Evolutionary conservation across 2,329 filamentous ascomycete species (phyloP), one percentile per base, ranked within the genome.

Genomic region (Tolypocladium paradoxum): DNA sequence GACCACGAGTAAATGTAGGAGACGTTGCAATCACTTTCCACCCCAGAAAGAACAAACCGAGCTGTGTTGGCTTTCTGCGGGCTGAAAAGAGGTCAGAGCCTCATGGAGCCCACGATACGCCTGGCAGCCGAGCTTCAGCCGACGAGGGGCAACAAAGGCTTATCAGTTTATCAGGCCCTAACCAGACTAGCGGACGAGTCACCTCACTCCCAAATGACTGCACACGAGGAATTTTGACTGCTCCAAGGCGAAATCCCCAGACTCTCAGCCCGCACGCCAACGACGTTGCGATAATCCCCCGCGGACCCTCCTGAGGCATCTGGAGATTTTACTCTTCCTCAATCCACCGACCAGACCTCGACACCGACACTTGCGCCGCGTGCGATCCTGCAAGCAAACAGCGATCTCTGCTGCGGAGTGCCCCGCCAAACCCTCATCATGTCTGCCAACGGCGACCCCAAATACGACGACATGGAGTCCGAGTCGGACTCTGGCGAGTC

Each of bases 381-480:
- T 34, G 22, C 50, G 40, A 33, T 31, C 24, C n/a, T 33, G 33
- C 22, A 49, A 47, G 27, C 43, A 4, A 47, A 31, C 43, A 12
- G 18, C 48, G 18, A 24, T 14, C n/a, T 4, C 31, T 38, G 34
- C 53, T 34, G 49, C 46, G 6, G 53, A 62, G 54, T 65, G 64
- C 66, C 65, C 66, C 65, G 62, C 66, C 57, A 52, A 52, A 54
- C 48, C 20, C 31, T 35, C 38, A 71, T 57, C 63, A 81, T 81
- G 78, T 74, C 77, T 68, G 70, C 73, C 67, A 76, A 76, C 74
- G 78, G 76, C 65, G 82, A 87, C 61, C 68, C 63, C 68, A 85
- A 82, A 70, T 82, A 82, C 70, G 81, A 88, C 69, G 84, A 88
- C 64, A 79, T 89, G 63, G 85, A 89, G 66, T 86, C 85, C 58